A percentile compares a stretch with the other conserved stretches of the same genome.
These are phyloP conservation scores for Adansonia gregorii DNA, from an alignment of 441 rosid species.

Conservation along the genomic window DNA sequence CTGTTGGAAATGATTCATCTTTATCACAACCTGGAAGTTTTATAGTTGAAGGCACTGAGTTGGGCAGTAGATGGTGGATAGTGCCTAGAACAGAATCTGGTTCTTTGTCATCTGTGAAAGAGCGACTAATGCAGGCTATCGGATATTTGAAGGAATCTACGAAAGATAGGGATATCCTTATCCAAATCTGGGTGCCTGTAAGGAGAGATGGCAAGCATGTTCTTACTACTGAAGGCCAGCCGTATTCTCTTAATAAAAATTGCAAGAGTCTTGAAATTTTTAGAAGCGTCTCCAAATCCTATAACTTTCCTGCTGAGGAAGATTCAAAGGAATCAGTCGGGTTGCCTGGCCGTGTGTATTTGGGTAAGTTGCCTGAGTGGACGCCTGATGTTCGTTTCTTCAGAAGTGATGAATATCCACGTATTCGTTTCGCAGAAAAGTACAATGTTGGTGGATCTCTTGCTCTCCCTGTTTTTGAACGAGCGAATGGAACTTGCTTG, in stretches of 20 bases:
- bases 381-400: constrained; percentile 90
- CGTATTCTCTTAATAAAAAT: constrained; percentile 52
- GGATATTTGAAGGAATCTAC: constrained; percentile 53
- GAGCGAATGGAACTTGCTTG: constrained; percentile 69
- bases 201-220: constrained; percentile 65
- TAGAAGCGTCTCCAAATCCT: constrained; percentile 58
- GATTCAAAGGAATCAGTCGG: constrained; percentile 59
- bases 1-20: constrained; percentile 37
- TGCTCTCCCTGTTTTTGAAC: constrained; percentile 68
- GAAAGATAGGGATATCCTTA: constrained; percentile 57
- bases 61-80: constrained; percentile 66
- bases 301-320: constrained; percentile 65
- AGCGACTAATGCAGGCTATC: constrained; percentile 64
- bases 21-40: constrained; percentile 39
- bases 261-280: constrained; percentile 60
- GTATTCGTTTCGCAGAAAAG: constrained; percentile 53
- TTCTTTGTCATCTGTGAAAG: constrained; percentile 51
- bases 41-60: constrained; percentile 49
- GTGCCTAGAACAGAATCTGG: constrained; percentile 44
- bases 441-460: constrained; percentile 71
- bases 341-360: constrained; percentile 79
- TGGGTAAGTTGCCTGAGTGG: constrained; percentile 78
- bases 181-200: constrained; percentile 90
- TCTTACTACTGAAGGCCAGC: constrained; percentile 81
- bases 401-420: constrained; percentile 67